phyloP scores from a whole-genome alignment of 208 protist genomes.

The Herpetomonas samuelpessoai region DNA sequence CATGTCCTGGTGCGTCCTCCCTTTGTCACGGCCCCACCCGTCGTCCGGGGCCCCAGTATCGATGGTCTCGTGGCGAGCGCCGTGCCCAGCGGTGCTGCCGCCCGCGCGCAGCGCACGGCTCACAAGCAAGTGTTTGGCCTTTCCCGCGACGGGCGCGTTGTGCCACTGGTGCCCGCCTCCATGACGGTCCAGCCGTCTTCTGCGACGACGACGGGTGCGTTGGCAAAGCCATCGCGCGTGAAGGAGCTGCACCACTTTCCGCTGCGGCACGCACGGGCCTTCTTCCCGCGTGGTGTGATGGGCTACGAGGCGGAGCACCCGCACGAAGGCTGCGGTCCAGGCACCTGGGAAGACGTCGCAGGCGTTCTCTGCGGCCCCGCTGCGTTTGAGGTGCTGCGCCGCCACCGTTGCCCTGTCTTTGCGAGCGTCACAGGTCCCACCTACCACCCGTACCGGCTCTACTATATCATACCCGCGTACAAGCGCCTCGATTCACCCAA shows the following conservation, averaged over 20 bases:
- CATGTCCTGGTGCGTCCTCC: too few species aligned
- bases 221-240: too few species aligned
- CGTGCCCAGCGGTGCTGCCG: too few species aligned
- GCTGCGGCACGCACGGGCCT: conserved; percentile 25
- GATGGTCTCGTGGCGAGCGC: too few species aligned
- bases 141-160: too few species aligned
- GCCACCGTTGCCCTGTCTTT: conserved; percentile 59
- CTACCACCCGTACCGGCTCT: conserved; percentile 39
- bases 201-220: too few species aligned
- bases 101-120: too few species aligned
- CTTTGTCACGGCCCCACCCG: too few species aligned
- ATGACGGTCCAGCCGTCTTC: too few species aligned
- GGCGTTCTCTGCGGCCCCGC: conserved; percentile 51
- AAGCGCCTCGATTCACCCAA: conserved; percentile 21
- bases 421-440: conserved; percentile 13
- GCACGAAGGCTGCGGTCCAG: conserved; percentile 18
- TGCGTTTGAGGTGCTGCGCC: conserved; percentile 43
- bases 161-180: too few species aligned
- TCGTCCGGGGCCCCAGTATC: too few species aligned
- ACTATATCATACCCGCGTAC: conserved; percentile 42
- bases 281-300: conserved; percentile 47
- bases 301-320: conserved; percentile 32
- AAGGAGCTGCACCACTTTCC: conserved; percentile 60
- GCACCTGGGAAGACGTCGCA: conserved; percentile 38
- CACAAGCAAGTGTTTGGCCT: too few species aligned